Base-by-base conservation (phyloP, 2,329 filamentous ascomycete genomes). In the Verticillium dahliae region DNA sequence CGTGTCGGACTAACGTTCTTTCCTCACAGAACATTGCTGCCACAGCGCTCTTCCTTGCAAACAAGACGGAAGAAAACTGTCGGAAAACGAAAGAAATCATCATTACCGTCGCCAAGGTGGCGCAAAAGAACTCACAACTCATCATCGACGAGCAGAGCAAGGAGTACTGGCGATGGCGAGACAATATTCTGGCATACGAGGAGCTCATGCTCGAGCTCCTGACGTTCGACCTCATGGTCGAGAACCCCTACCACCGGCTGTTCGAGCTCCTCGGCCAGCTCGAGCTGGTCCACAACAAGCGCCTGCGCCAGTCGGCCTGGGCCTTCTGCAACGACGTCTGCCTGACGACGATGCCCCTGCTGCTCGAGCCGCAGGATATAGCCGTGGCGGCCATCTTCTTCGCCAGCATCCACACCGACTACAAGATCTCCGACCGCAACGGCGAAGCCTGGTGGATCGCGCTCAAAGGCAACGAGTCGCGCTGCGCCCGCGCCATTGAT, bases 151-250 rank as follows among this genome's bases (percentile, higher is more conserved):
- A 98, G 75, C 93, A 98, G 74, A 96, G 90, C 67, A 98, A 97
- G 71, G 95, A 99, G 72, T 99, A 95, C 73, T 99, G 95, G 95
- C 87, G 90, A 70, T 99, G 95, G 95, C 86, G 92, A 64, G 95
- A 99, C 72, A 95, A 90, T 62, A 96, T 99, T 62, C 80, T 98
- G 14, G 89, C 90, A 66, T 92, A 96, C 71, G 95, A 99, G 76
- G 95, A 98, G 72, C 80, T 94, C 54, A 90, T 99, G 78, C 83
- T 99, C 15, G 95, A 98, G 74, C 87, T 87, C 56, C 81, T 99
- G 18, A 98, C 93, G 63, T 99, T 99, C 74, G 95, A 99, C 72
- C 81, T 99, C 56, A 91, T 93, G 74, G 82, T 97, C 34, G 90
- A 96, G 67, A 91, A 92, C 63, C 94, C 95, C 0, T 95, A 98